Conservation (phyloP, 257 asterid species). For the Parsonsia alboflavescens region DNA sequence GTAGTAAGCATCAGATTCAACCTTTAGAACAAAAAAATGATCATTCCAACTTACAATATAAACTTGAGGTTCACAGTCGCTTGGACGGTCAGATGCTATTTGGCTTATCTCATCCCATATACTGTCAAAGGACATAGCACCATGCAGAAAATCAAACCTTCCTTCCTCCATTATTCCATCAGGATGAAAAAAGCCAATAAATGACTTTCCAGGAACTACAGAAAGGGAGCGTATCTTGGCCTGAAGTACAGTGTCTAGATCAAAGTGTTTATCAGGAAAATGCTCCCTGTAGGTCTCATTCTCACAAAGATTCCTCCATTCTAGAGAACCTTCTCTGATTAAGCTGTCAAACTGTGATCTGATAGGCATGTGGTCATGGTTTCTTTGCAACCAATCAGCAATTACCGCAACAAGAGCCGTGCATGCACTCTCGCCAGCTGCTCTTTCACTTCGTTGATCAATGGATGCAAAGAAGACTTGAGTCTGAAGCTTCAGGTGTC, state of each 20-base stretch:
- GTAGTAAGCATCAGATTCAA: conserved; percentile 68
- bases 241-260: conserved; percentile 80
- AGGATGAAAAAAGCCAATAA: conserved; percentile 82
- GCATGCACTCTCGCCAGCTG: conserved; percentile 96
- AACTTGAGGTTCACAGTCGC: conserved; percentile 41
- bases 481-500: conserved; percentile 65
- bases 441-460: conserved; percentile 91
- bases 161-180: conserved; percentile 63
- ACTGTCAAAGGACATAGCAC: conserved; percentile 91
- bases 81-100: conserved; percentile 23
- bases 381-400: conserved; percentile 85
- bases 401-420: conserved; percentile 91
- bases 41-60: conserved; percentile 95
- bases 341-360: conserved; percentile 81
- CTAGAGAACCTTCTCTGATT: conserved; percentile 85
- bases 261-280: conserved; percentile 93
- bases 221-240: conserved; percentile 60
- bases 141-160: conserved; percentile 67
- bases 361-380: conserved; percentile 68
- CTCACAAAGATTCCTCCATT: conserved; percentile 90
- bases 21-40: conserved; percentile 85
- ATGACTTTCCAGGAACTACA: conserved; percentile 68
- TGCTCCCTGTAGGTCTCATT: conserved; percentile 52
- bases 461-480: conserved; percentile 88
- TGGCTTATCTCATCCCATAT: conserved; percentile 84